Evolutionary conservation across 2,329 filamentous ascomycete genomes (phyloP).

Genomic region (Harringtonia aguacate): DNA sequence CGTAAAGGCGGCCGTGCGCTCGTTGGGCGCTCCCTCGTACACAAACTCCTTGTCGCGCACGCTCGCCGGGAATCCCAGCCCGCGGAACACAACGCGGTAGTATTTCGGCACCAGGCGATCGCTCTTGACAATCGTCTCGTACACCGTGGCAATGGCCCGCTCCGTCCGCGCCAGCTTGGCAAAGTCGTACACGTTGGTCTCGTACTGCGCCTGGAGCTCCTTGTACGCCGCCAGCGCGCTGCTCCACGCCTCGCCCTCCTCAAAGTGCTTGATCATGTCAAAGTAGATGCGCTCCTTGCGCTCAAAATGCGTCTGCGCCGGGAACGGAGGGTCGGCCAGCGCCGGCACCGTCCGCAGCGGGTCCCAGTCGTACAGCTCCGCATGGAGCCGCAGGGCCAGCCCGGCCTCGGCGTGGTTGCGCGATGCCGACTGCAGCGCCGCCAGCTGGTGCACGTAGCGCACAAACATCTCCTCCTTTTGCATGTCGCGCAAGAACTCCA

Average conservation of each 20-base stretch:
- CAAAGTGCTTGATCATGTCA: slow-evolving; percentile 88
- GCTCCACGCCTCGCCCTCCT: slow-evolving; percentile 90
- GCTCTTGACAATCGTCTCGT: slow-evolving; percentile 78
- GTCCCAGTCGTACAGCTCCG: slow-evolving; percentile 90
- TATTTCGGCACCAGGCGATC: slow-evolving; percentile 72
- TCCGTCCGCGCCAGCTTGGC: slow-evolving; percentile 82
- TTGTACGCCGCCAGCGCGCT: slow-evolving; percentile 80
- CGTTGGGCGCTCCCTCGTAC: slow-evolving; percentile 70
- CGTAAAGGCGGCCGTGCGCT: slow-evolving; percentile 71
- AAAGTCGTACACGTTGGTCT: slow-evolving; percentile 82
- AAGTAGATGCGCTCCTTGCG: slow-evolving; percentile 89
- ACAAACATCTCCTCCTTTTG: slow-evolving; percentile 96
- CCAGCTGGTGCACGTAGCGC: slow-evolving; percentile 87
- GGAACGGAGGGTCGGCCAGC: slow-evolving; percentile 64
- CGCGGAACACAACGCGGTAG: slow-evolving; percentile 83
- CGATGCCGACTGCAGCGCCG: slow-evolving; percentile 62
- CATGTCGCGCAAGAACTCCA: slow-evolving; percentile 96
- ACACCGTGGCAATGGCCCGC: slow-evolving; percentile 82
- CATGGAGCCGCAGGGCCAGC: slow-evolving; percentile 78
- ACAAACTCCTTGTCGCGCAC: slow-evolving; percentile 87
- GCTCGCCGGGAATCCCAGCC: slow-evolving; percentile 72
- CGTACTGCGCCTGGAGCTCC: slow-evolving; percentile 86
- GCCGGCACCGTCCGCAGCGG: slow-evolving; percentile 54
- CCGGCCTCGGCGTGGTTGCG: slow-evolving; percentile 81
- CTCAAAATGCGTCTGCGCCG: slow-evolving; percentile 78